Evolutionary conservation across 176 grass and related monocot species (phyloP).

Genomic region (Hordeum vulgare): DNA sequence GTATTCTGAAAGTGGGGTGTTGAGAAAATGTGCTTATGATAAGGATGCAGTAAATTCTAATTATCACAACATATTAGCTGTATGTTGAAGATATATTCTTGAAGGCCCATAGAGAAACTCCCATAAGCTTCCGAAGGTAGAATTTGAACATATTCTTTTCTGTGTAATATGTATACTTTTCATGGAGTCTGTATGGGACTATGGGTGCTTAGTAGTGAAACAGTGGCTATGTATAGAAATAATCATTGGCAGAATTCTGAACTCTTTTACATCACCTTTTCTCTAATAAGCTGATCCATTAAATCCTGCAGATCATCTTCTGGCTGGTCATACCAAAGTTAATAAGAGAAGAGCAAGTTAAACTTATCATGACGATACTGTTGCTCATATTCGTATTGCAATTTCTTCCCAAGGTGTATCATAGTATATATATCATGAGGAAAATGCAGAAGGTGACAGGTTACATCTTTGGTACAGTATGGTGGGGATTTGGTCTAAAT

Average conservation of each 20-base stretch:
- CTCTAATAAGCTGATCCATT: background rate
- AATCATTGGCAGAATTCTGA: background rate
- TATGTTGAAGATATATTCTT: background rate
- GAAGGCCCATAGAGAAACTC: background rate
- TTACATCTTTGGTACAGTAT: conserved; percentile 94
- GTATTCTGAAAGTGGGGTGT: no score
- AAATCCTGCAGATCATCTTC: conserved; percentile 68
- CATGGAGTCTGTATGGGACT: background rate
- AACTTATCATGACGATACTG: conserved; percentile 68
- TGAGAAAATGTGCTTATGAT: no score
- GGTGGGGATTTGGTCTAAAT: conserved; percentile 95
- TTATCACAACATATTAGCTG: background rate
- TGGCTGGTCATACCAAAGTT: conserved; percentile 76
- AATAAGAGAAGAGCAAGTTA: conserved; percentile 68
- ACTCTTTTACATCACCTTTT: background rate
- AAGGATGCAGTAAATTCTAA: background rate
- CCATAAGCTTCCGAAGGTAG: background rate
- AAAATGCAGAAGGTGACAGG: conserved; percentile 98
- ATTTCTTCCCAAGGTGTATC: conserved; percentile 91
- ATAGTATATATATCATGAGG: conserved; percentile 88
- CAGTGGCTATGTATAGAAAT: background rate
- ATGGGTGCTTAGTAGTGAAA: background rate
- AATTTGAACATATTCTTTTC: background rate
- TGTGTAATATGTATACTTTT: background rate
- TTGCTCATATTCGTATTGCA: conserved; percentile 78